Evolutionary conservation across 805 yeast genomes (phyloP).

Genomic region (Cephaloascus albidus): DNA sequence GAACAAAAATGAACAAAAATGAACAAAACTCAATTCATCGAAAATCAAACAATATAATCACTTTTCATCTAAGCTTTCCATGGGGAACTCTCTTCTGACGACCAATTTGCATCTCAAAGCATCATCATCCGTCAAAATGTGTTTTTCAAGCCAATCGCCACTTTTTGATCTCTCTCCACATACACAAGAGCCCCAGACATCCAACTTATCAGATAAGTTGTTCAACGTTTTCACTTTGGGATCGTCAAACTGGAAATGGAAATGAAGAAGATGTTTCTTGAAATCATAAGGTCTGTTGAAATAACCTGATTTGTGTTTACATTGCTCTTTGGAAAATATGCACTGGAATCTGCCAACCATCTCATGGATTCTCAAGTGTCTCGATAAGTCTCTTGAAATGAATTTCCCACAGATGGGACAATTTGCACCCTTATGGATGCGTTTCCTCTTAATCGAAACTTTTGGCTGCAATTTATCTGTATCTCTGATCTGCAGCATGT

Average conservation of each 20-base stretch:
- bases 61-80: no score
- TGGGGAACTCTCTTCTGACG: slow-evolving; percentile 1
- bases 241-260: slow-evolving; percentile 49
- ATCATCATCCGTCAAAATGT: slow-evolving; percentile 17
- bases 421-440: neutral
- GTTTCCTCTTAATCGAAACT: neutral
- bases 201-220: slow-evolving; percentile 43
- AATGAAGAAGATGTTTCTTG: slow-evolving; percentile 54
- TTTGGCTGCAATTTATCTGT: neutral
- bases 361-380: slow-evolving; percentile 59
- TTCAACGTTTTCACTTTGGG: slow-evolving; percentile 31
- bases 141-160: slow-evolving; percentile 26
- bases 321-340: slow-evolving; percentile 42
- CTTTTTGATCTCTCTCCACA: slow-evolving; percentile 25
- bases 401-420: slow-evolving; percentile 46
- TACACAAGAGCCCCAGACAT: slow-evolving; percentile 40
- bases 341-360: slow-evolving; percentile 47
- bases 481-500: no score
- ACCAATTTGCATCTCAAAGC: slow-evolving; percentile 13
- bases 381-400: slow-evolving; percentile 50
- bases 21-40: no score
- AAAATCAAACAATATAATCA: no score
- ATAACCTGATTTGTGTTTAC: slow-evolving; percentile 50
- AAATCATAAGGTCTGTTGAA: slow-evolving; percentile 63
- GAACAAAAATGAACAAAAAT: no score